phyloP scores from a whole-genome alignment of 2,329 filamentous ascomycete genomes.

The Stagonosporopsis chrysanthemi region DNA sequence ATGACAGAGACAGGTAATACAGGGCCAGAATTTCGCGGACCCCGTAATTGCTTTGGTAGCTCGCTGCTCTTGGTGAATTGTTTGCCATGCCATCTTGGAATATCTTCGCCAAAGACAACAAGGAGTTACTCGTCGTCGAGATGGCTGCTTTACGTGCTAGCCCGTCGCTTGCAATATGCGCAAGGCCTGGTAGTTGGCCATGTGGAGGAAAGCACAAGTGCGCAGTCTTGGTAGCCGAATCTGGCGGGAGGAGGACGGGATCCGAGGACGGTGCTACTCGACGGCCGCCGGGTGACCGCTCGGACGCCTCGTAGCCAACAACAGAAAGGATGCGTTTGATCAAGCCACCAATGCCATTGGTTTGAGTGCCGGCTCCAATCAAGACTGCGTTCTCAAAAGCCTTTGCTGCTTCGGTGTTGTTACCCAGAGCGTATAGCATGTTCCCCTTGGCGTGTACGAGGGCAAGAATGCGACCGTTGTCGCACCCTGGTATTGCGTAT shows the following conservation, averaged over 20 bases:
- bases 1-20: slow-evolving; percentile 92
- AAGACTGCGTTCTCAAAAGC: slow-evolving; percentile 96
- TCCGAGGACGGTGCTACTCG: slow-evolving; percentile 53
- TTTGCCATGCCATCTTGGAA: slow-evolving; percentile 95
- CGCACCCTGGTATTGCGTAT: slow-evolving; percentile 81
- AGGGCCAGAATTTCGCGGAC: slow-evolving; percentile 92
- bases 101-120: slow-evolving; percentile 95
- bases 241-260: slow-evolving; percentile 81
- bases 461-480: slow-evolving; percentile 93
- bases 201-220: slow-evolving; percentile 79
- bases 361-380: slow-evolving; percentile 78
- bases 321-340: slow-evolving; percentile 79
- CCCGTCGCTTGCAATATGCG: slow-evolving; percentile 70
- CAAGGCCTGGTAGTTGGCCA: slow-evolving; percentile 81
- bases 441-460: slow-evolving; percentile 98
- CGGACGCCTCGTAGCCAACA: slow-evolving; percentile 57
- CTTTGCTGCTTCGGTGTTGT: slow-evolving; percentile 79
- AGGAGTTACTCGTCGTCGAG: slow-evolving; percentile 92
- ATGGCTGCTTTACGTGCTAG: slow-evolving; percentile 79
- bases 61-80: slow-evolving; percentile 62
- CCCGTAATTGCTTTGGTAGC: slow-evolving; percentile 71
- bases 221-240: slow-evolving; percentile 82
- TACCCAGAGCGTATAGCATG: slow-evolving; percentile 89
- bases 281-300: slow-evolving; percentile 42
- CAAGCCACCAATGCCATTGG: slow-evolving; percentile 76